A percentile compares a stretch with the other conserved stretches of the same genome.
Conservation (phyloP, 2,329 filamentous ascomycete species). For the Leptographium flavum region DNA sequence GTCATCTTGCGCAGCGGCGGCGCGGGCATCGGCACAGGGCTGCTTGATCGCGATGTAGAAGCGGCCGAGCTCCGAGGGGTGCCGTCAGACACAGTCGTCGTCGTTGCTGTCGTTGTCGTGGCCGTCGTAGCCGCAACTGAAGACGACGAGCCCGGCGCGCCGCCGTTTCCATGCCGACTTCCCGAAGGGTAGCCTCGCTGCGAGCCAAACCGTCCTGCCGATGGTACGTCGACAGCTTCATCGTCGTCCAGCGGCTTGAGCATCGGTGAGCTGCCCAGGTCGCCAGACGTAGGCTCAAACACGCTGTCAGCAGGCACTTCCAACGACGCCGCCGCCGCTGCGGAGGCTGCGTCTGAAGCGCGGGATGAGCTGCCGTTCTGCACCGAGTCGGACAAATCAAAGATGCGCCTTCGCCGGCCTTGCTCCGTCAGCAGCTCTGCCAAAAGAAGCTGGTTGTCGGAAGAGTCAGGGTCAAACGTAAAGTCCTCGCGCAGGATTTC, state of each 20-base stretch:
- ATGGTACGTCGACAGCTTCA: not conserved
- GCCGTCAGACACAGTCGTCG: conserved; percentile 47
- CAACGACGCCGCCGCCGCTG: conserved; percentile 19
- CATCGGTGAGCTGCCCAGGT: conserved; percentile 60
- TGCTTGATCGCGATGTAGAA: conserved; percentile 53
- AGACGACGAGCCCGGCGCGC: conserved; percentile 20
- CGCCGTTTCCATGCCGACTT: conserved; percentile 4
- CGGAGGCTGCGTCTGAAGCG: conserved; percentile 4
- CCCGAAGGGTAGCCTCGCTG: conserved; percentile 5
- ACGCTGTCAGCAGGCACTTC: conserved; percentile 53
- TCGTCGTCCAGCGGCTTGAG: conserved; percentile 41
- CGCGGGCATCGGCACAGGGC: conserved; percentile 39
- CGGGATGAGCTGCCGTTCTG: conserved; percentile 14
- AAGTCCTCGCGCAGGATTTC: conserved; percentile 74
- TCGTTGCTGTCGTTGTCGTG: conserved; percentile 35
- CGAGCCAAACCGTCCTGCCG: not conserved
- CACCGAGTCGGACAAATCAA: conserved; percentile 56
- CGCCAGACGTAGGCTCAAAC: conserved; percentile 68
- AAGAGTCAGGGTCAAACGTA: conserved; percentile 61
- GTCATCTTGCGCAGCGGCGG: conserved; percentile 43
- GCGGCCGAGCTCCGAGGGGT: conserved; percentile 55
- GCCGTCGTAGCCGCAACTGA: conserved; percentile 49
- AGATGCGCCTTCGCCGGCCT: conserved; percentile 44
- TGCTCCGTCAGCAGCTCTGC: conserved; percentile 41
- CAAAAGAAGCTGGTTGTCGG: conserved; percentile 56